These are phyloP conservation scores for Fusarium sp. DNA, from an alignment of 2,329 filamentous ascomycete genomes.

Conservation along the genomic window DNA sequence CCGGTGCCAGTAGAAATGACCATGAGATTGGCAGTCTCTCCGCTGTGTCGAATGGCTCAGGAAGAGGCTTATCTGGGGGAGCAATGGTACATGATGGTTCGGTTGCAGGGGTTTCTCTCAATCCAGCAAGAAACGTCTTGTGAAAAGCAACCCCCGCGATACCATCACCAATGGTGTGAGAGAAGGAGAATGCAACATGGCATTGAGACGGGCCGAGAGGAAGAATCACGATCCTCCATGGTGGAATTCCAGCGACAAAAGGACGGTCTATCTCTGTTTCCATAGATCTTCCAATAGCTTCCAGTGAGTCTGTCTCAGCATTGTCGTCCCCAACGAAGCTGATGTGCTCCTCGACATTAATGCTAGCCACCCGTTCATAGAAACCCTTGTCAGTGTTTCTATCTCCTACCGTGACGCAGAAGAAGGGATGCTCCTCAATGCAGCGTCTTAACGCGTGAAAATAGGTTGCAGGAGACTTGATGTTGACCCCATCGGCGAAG, in stretches of 20 bases:
- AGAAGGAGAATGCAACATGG: constrained; percentile 40
- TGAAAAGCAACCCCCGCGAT: constrained; percentile 39
- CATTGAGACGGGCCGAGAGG: constrained; percentile 20
- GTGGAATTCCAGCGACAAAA: constrained; percentile 30
- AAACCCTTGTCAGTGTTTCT: constrained; percentile 37
- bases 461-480: constrained; percentile 24
- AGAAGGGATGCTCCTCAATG: constrained; percentile 35
- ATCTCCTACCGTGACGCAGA: constrained; percentile 36
- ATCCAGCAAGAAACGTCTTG: constrained; percentile 33
- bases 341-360: constrained; percentile 38
- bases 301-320: not conserved
- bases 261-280: constrained; percentile 30
- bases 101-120: not conserved
- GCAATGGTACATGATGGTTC: not conserved
- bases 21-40: constrained; percentile 42
- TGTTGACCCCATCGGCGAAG: not conserved
- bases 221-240: constrained; percentile 40
- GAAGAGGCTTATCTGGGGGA: constrained; percentile 10
- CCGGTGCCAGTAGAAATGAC: constrained; percentile 37
- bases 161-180: constrained; percentile 43
- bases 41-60: constrained; percentile 39
- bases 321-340: constrained; percentile 5
- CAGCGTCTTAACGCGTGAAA: constrained; percentile 32
- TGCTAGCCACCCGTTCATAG: constrained; percentile 31
- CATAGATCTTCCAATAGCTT: constrained; percentile 22